These are phyloP conservation scores for Aspergillus awamori DNA, from an alignment of 2,329 filamentous ascomycete genomes.

Conservation along the genomic window DNA sequence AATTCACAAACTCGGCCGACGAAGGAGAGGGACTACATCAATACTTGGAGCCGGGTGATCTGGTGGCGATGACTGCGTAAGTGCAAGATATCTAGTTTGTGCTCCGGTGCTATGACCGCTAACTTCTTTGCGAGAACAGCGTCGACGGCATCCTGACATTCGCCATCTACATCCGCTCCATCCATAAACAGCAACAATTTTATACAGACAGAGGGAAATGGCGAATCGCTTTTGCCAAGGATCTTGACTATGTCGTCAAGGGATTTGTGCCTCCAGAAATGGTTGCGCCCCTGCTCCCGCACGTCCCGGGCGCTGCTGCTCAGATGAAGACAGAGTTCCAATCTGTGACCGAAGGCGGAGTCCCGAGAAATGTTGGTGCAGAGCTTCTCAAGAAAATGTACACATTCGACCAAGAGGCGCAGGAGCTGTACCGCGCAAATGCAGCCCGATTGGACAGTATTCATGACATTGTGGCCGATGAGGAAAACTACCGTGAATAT, in stretches of 20 bases:
- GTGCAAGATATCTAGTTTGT: constrained; percentile 7
- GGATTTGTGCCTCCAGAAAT: constrained; percentile 50
- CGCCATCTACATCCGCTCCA: constrained; percentile 46
- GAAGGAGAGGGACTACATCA: constrained; percentile 33
- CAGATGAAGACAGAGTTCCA: constrained; percentile 36
- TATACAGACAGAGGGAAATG: constrained; percentile 49
- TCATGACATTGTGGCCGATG: constrained; percentile 43
- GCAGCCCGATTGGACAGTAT: constrained; percentile 38
- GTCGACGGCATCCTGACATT: constrained; percentile 33
- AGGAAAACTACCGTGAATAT: constrained; percentile 36
- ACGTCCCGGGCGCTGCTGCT: constrained; percentile 49
- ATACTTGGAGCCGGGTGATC: constrained; percentile 45
- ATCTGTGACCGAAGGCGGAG: constrained; percentile 43
- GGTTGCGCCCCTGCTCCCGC: constrained; percentile 52
- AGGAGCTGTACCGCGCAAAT: constrained; percentile 40
- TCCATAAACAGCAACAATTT: constrained; percentile 47
- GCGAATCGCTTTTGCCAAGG: constrained; percentile 40
- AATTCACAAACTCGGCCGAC: constrained; percentile 31
- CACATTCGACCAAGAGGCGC: constrained; percentile 37
- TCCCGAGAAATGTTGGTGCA: constrained; percentile 43
- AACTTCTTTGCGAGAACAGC: constrained; percentile 9
- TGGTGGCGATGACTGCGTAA: constrained; percentile 42
- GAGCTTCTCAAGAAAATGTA: constrained; percentile 39
- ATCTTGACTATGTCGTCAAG: constrained; percentile 54
- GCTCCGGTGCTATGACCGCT: neutral